These are phyloP conservation scores for Pleodorina starrii DNA, from an alignment of 139 green algal genomes.

Conservation along the genomic window DNA sequence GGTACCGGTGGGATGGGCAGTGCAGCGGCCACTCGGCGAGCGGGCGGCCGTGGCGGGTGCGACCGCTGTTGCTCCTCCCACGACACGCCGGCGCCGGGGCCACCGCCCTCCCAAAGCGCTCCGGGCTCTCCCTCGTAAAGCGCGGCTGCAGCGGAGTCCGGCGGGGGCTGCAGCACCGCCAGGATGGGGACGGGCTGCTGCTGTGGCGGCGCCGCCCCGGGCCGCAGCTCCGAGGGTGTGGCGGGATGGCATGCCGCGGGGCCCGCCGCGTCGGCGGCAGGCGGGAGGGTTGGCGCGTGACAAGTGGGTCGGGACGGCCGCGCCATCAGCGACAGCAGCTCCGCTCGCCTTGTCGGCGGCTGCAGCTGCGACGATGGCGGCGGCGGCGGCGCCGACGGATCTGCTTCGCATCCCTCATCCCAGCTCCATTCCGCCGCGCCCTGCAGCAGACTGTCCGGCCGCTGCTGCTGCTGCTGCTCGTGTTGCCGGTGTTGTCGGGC, in stretches of 20 bases:
- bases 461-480: neutral
- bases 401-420: neutral
- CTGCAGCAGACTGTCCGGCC: neutral
- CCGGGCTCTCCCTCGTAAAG: too few species aligned
- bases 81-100: neutral
- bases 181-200: too few species aligned
- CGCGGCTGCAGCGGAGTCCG: too few species aligned
- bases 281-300: too few species aligned
- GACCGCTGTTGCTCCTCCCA: constrained; percentile 7
- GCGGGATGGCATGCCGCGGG: too few species aligned
- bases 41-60: neutral
- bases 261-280: too few species aligned
- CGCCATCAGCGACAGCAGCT: neutral
- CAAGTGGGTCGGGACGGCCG: neutral
- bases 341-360: neutral
- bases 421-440: neutral
- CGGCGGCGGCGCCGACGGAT: neutral
- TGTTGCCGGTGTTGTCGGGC: too few species aligned
- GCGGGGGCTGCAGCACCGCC: neutral
- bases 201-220: too few species aligned
- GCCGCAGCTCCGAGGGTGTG: too few species aligned
- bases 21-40: neutral
- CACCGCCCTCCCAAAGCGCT: too few species aligned
- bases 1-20: neutral
- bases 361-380: neutral